Evolutionary conservation across 225 moss, liverwort and hornwort genomes (phyloP).

Genomic region (Takakia lepidozioides): DNA sequence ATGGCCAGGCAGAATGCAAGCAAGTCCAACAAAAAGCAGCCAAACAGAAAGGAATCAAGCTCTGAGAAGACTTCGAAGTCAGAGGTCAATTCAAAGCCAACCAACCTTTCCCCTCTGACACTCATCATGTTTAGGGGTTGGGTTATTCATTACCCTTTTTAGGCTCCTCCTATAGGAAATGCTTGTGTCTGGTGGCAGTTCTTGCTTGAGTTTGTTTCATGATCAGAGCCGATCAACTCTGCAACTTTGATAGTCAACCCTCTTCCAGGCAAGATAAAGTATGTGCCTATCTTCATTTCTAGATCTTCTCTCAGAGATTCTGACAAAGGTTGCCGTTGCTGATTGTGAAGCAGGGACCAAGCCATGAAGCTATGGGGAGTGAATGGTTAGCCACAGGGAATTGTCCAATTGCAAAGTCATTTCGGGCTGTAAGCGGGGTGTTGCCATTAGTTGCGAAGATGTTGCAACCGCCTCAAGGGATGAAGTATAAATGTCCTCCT

Average conservation of each 20-base stretch:
- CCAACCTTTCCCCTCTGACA: not conserved
- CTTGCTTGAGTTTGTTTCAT: too few relatives aligned
- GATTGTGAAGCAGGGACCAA: too few relatives aligned
- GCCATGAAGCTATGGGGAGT: slow-evolving; percentile 71
- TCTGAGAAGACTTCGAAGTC: slow-evolving; percentile 29
- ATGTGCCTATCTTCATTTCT: too few relatives aligned
- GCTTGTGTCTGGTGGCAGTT: too few relatives aligned
- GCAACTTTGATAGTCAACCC: too few relatives aligned
- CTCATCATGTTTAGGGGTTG: too few relatives aligned
- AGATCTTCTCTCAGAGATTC: too few relatives aligned
- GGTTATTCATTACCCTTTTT: too few relatives aligned
- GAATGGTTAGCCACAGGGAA: slow-evolving; percentile 92
- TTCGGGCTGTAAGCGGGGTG: slow-evolving; percentile 69
- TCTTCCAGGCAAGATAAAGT: too few relatives aligned
- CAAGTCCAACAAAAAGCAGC: slow-evolving; percentile 24
- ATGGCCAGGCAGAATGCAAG: slow-evolving; percentile 30
- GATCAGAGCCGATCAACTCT: too few relatives aligned
- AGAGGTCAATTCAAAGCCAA: slow-evolving; percentile 12
- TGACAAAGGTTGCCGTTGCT: too few relatives aligned
- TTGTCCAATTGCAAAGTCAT: slow-evolving; percentile 91
- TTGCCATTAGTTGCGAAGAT: slow-evolving; percentile 72
- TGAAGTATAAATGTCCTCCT: slow-evolving; percentile 90
- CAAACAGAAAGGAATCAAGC: slow-evolving; percentile 20
- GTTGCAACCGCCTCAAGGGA: slow-evolving; percentile 45
- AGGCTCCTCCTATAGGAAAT: too few relatives aligned